phyloP scores from a whole-genome alignment of 2,329 filamentous ascomycete genomes.

The Epichloe hybrida region DNA sequence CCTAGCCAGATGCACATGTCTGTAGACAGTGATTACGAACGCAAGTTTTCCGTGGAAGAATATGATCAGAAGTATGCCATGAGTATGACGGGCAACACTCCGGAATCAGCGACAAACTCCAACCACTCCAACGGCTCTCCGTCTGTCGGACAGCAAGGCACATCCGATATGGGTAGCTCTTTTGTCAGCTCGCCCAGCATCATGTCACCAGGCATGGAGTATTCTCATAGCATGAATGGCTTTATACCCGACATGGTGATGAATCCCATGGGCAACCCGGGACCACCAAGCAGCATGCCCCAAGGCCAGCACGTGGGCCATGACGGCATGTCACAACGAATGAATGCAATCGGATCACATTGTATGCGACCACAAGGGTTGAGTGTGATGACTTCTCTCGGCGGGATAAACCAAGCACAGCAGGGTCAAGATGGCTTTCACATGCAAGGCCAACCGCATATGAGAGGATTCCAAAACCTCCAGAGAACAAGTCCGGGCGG shows the following conservation, averaged over 20 bases:
- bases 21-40: constrained; percentile 34
- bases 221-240: constrained; percentile 29
- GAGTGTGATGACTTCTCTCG: constrained; percentile 18
- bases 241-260: constrained; percentile 43
- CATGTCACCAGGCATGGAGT: constrained; percentile 40
- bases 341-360: constrained; percentile 12
- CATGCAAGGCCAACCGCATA: constrained; percentile 16
- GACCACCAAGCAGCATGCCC: constrained; percentile 12
- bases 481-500: constrained; percentile 30
- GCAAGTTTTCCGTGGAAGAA: constrained; percentile 30
- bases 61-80: constrained; percentile 26
- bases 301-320: constrained; percentile 17
- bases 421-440: constrained; percentile 21
- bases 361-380: constrained; percentile 15
- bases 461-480: constrained; percentile 34
- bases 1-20: constrained; percentile 27
- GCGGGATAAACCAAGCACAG: constrained; percentile 13
- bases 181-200: constrained; percentile 40
- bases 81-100: constrained; percentile 21
- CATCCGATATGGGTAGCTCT: constrained; percentile 30
- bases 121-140: constrained; percentile 18
- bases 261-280: constrained; percentile 28
- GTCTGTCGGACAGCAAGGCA: constrained; percentile 13
- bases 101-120: constrained; percentile 19
- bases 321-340: constrained; percentile 15